phyloP scores from a whole-genome alignment of 2,329 filamentous ascomycete species.

The Verticillium nonalfalfae region DNA sequence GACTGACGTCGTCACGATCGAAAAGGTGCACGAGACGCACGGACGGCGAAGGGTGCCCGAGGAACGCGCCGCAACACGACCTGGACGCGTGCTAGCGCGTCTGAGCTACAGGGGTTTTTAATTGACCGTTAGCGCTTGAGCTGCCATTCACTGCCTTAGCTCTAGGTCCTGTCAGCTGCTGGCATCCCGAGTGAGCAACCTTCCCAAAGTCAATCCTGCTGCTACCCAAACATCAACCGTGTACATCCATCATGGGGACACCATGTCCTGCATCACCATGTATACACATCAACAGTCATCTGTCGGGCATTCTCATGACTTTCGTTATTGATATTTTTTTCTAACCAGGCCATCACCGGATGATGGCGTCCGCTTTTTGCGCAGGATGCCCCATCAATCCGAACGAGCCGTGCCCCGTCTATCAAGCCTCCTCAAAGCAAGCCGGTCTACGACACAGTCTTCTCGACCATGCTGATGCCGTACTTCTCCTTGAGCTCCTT shows the following conservation, averaged over 20 bases:
- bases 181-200: no score
- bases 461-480: slow-evolving; percentile 66
- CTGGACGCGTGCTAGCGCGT: neutral
- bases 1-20: neutral
- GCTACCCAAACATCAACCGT: no score
- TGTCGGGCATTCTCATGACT: neutral
- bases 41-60: neutral
- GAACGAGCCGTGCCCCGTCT: neutral
- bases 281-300: no score
- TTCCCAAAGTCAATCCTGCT: no score
- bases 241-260: no score
- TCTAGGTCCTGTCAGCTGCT: no score
- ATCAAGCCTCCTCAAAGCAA: neutral
- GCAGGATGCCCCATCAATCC: neutral
- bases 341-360: neutral
- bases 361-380: neutral
- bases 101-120: neutral
- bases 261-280: no score
- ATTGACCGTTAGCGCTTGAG: neutral
- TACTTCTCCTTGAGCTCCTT: slow-evolving; percentile 74
- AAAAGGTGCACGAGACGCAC: neutral
- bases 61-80: neutral
- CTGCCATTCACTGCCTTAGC: neutral
- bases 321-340: neutral
- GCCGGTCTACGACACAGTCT: slow-evolving; percentile 39